These are phyloP conservation scores for Wolfiporia cocos DNA, from an alignment of 1,284 basidiomycete species.

Conservation along the genomic window DNA sequence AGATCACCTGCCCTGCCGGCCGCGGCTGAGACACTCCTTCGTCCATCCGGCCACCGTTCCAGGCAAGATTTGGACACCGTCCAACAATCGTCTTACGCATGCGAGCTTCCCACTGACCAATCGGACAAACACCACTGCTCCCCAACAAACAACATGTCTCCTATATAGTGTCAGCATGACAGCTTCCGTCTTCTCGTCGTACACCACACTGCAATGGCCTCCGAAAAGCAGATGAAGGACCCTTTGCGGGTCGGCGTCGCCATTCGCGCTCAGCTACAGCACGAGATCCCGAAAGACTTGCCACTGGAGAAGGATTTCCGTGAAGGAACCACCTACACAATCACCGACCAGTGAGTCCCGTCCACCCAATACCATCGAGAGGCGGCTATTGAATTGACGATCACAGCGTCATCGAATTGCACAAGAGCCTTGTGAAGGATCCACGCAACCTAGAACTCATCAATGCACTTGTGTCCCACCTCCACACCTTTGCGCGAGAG, in stretches of 20 bases:
- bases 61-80: too few relatives aligned
- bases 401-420: constrained; percentile 25
- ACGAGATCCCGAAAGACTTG: constrained; percentile 29
- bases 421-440: constrained; percentile 27
- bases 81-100: too few relatives aligned
- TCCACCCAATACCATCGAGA: not conserved
- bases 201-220: too few relatives aligned
- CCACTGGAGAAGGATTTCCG: constrained; percentile 31
- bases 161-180: constrained; percentile 4
- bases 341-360: constrained; percentile 26
- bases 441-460: constrained; percentile 31
- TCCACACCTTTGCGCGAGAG: constrained; percentile 35
- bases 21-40: too few relatives aligned
- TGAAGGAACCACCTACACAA: constrained; percentile 28
- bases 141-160: not conserved
- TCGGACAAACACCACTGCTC: too few relatives aligned
- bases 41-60: too few relatives aligned
- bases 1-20: too few relatives aligned
- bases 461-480: constrained; percentile 30
- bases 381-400: not conserved
- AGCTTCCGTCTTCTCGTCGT: not conserved
- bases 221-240: constrained; percentile 28
- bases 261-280: constrained; percentile 30
- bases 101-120: too few relatives aligned
- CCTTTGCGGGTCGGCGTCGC: constrained; percentile 31